Evolutionary conservation across 2,329 filamentous ascomycete species (phyloP).

Genomic region (Xylariomycetidae sp.): DNA sequence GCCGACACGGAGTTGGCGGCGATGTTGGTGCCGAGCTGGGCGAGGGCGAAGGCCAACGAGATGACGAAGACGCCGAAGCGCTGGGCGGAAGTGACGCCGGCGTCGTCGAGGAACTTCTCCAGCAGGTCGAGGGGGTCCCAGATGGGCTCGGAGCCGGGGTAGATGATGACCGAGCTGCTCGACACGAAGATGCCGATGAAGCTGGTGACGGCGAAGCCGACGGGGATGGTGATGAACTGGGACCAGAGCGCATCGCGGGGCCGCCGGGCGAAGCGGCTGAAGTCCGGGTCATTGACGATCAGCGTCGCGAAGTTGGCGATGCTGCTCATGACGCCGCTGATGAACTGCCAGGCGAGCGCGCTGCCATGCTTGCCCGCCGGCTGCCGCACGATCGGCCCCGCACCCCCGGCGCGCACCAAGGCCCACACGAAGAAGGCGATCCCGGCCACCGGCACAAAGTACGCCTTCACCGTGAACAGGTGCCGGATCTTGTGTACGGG

Average conservation of each 20-base stretch:
- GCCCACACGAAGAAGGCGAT: constrained; percentile 86
- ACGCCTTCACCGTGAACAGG: constrained; percentile 85
- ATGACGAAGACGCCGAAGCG: constrained; percentile 74
- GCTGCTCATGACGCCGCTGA: constrained; percentile 80
- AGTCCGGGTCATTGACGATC: constrained; percentile 78
- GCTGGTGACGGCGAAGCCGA: constrained; percentile 68
- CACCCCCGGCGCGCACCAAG: constrained; percentile 71
- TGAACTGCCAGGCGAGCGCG: constrained; percentile 71
- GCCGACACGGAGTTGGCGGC: constrained; percentile 81
- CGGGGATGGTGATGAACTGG: constrained; percentile 68
- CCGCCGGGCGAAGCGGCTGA: constrained; percentile 73
- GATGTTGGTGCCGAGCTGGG: constrained; percentile 82
- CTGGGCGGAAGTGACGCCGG: constrained; percentile 58
- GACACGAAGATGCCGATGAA: constrained; percentile 80
- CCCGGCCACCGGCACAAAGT: constrained; percentile 75
- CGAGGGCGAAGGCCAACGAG: constrained; percentile 63
- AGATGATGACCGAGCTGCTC: constrained; percentile 65
- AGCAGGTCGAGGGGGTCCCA: constrained; percentile 70
- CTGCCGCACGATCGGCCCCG: constrained; percentile 76
- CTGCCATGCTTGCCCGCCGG: constrained; percentile 57
- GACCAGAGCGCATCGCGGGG: constrained; percentile 74
- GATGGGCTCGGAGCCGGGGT: constrained; percentile 52
- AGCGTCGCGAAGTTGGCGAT: constrained; percentile 89
- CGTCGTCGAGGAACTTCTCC: constrained; percentile 61
- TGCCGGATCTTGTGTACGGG: constrained; percentile 85